Base-by-base conservation (phyloP, 2,329 filamentous ascomycete species). In the Aspergillus texensis region DNA sequence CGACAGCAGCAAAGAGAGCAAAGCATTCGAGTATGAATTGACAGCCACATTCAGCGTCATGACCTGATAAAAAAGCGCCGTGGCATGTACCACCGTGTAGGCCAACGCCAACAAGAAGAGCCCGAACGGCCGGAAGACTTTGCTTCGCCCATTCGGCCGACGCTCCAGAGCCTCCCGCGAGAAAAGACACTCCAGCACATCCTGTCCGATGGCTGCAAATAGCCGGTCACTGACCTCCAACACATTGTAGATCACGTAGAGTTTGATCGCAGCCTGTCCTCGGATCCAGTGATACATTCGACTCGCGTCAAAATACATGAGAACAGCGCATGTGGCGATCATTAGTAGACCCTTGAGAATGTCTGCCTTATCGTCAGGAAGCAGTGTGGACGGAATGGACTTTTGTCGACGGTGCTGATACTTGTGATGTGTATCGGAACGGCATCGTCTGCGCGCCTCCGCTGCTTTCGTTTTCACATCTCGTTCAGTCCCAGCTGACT, bases 231-330 rank as follows among this genome's bases (percentile, higher is more conserved):
- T 91, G 2, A 89, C 88, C 79, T 99, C 95, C 6, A 99, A 87
- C 39, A 97, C 92, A 74, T 99, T 99, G 83, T 97, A 99, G 61
- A 99, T 98, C 63, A 99, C 95, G 76, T 99, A 99, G 12, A 99
- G 86, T 76, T 99, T 99, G 80, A 99, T 97, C 9, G 94, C 94
- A 1, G 94, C 94, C 77, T 99, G 95, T 0, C 93, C 95, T 54
- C 94, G 90, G 71, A 99, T 97, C 72, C 94, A 94, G 77, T 99
- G 95, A 74, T 99, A 99, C 92, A 98, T 97, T 58, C 94, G 88
- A 74, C 94, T 97, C 6, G 95, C 95, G 75, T 99, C 96, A 53
- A 99, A 90, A 28, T 88, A 89, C 89, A 97, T 94, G 57, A 99
- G 83, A 16, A 94, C 88, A 58, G 91, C 82, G 70, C 92, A 96